Percentiles rank a stretch among this genome's conserved stretches.
Conservation (phyloP, 2,329 filamentous ascomycete species). For the Pseudocercospora ulei region DNA sequence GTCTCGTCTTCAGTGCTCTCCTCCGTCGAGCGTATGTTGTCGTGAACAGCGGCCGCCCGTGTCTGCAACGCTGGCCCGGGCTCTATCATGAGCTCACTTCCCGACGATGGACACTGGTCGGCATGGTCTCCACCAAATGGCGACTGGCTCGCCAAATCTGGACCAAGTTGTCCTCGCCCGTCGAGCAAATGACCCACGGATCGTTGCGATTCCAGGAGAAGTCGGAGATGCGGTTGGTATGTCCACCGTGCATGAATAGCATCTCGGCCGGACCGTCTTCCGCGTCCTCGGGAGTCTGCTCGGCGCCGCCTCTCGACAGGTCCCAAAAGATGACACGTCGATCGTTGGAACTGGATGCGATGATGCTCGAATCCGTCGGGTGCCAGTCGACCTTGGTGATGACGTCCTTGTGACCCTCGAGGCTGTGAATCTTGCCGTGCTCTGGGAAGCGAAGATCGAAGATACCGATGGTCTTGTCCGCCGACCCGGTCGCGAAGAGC, state of each 20-base stretch:
- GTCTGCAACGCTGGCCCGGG: too few species aligned
- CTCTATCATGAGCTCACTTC: slow-evolving; percentile 26
- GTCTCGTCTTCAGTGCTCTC: too few species aligned
- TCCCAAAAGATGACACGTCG: slow-evolving; percentile 95
- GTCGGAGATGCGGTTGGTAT: slow-evolving; percentile 92
- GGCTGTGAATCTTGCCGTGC: slow-evolving; percentile 78
- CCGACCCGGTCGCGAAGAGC: slow-evolving; percentile 82
- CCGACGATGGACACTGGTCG: slow-evolving; percentile 28
- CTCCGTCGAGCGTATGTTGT: too few species aligned
- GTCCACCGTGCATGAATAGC: slow-evolving; percentile 98
- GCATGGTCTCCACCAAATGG: slow-evolving; percentile 32
- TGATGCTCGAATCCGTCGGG: slow-evolving; percentile 74
- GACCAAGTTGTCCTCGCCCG: slow-evolving; percentile 91
- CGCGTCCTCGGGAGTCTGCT: slow-evolving; percentile 87
- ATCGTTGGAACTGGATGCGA: slow-evolving; percentile 88
- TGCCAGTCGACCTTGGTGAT: slow-evolving; percentile 94
- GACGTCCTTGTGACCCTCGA: slow-evolving; percentile 78
- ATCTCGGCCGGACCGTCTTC: slow-evolving; percentile 93
- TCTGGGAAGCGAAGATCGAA: slow-evolving; percentile 68
- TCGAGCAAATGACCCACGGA: slow-evolving; percentile 90
- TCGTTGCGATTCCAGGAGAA: slow-evolving; percentile 98
- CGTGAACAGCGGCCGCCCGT: too few species aligned
- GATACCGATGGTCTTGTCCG: slow-evolving; percentile 86
- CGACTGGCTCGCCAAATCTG: slow-evolving; percentile 58
- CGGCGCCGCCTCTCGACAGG: slow-evolving; percentile 78